A percentile compares a stretch with the other conserved stretches of the same genome.
Evolutionary conservation across 805 yeast species (phyloP).

Genomic region (Saturnispora hagleri): DNA sequence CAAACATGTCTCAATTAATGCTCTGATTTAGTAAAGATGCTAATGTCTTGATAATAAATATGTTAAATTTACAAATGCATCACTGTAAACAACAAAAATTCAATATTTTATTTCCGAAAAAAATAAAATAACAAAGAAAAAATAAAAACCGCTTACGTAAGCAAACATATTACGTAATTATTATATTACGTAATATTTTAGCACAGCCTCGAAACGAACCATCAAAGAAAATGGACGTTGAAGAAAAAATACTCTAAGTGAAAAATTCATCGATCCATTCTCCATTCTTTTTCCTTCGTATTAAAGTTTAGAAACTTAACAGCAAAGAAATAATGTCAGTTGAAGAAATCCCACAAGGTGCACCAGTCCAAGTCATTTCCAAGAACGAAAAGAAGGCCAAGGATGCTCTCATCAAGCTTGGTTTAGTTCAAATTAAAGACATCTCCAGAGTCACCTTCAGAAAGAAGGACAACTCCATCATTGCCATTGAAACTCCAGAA

Average conservation of each 20-base stretch:
- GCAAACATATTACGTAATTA: neutral
- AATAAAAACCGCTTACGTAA: neutral
- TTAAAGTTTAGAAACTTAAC: neutral
- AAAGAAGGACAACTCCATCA: conserved; percentile 83
- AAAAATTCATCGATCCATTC: neutral
- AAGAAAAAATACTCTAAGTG: neutral
- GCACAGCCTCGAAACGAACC: neutral
- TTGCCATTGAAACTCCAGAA: conserved; percentile 89
- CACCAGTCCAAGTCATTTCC: conserved; percentile 71
- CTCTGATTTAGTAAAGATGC: neutral
- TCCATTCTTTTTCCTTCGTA: neutral
- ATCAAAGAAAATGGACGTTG: neutral
- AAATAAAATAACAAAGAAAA: neutral
- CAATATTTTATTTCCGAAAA: neutral
- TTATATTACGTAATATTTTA: no score
- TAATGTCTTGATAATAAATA: neutral
- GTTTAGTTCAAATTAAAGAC: conserved; percentile 84
- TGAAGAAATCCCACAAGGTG: conserved; percentile 63
- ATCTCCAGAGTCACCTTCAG: conserved; percentile 93
- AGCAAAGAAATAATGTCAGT: conserved; percentile 20
- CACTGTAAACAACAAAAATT: neutral
- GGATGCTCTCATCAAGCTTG: conserved; percentile 77
- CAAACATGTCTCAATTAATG: neutral
- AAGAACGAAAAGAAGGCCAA: conserved; percentile 96
- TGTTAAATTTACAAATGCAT: neutral